Conservation (phyloP, 108 stramenopile genomes). For the Thalassiosira profunda region DNA sequence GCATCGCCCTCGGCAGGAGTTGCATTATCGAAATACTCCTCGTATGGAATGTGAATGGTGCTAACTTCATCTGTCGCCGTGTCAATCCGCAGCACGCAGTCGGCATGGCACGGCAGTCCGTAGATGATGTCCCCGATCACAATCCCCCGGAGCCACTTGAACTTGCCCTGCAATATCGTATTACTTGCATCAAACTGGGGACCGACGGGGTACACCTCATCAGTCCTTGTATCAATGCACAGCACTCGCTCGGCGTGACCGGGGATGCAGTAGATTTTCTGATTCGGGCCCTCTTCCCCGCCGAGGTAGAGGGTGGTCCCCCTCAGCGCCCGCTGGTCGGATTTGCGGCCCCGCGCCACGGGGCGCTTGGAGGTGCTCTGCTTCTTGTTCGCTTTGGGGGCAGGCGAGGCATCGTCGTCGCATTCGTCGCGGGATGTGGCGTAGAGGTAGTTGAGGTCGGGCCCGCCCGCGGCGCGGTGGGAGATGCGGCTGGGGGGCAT, state of each 20-base stretch:
- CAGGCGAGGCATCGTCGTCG: not conserved
- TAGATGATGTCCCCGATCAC: slow-evolving; percentile 72
- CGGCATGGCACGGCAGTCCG: slow-evolving; percentile 88
- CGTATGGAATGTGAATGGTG: slow-evolving; percentile 72
- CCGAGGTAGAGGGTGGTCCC: slow-evolving; percentile 71
- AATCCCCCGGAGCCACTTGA: slow-evolving; percentile 92
- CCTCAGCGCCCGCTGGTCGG: slow-evolving; percentile 24
- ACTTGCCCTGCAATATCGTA: slow-evolving; percentile 49
- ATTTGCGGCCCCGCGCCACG: slow-evolving; percentile 14
- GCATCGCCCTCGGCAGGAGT: slow-evolving; percentile 11
- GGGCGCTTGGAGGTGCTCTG: slow-evolving; percentile 6
- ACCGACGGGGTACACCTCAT: slow-evolving; percentile 68
- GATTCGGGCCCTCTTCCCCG: slow-evolving; percentile 73
- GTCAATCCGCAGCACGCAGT: slow-evolving; percentile 72
- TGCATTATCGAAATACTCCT: slow-evolving; percentile 49
- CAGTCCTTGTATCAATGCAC: slow-evolving; percentile 61
- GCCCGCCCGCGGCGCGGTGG: slow-evolving; percentile 31
- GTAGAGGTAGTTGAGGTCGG: slow-evolving; percentile 49
- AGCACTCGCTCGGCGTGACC: slow-evolving; percentile 75
- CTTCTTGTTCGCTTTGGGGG: not conserved
- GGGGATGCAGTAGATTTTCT: slow-evolving; percentile 88
- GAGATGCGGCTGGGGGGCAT: slow-evolving; percentile 43
- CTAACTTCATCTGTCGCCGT: slow-evolving; percentile 62
- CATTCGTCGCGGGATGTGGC: slow-evolving; percentile 26
- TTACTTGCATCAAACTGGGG: slow-evolving; percentile 50